Evolutionary conservation across 2,329 filamentous ascomycete species (phyloP).

Genomic region (Zymoseptoria crescenta): DNA sequence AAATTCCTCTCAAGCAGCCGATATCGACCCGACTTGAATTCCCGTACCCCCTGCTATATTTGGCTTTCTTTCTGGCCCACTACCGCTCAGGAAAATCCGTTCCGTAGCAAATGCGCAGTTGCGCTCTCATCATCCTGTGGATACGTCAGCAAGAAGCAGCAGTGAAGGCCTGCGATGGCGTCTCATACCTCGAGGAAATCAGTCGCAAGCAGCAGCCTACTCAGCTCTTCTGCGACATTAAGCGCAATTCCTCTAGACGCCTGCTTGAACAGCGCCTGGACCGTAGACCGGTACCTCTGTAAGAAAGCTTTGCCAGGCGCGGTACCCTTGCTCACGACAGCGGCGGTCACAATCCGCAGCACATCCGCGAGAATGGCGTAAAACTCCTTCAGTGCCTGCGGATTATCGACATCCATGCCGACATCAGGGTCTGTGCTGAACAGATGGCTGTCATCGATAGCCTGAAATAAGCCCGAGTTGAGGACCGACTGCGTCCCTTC

Average conservation of each 20-base stretch:
- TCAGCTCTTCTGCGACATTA: slow-evolving; percentile 75
- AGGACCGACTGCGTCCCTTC: slow-evolving; percentile 80
- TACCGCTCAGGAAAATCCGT: slow-evolving; percentile 10
- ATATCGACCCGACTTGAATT: background rate
- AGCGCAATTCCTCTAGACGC: slow-evolving; percentile 48
- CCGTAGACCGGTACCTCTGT: slow-evolving; percentile 70
- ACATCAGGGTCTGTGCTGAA: slow-evolving; percentile 90
- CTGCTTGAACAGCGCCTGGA: slow-evolving; percentile 84
- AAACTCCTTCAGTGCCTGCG: slow-evolving; percentile 66
- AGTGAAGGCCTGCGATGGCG: background rate
- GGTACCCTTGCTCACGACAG: slow-evolving; percentile 70
- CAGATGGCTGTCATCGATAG: slow-evolving; percentile 71
- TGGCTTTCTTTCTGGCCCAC: background rate
- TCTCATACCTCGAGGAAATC: slow-evolving; percentile 76
- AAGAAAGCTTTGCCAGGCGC: slow-evolving; percentile 74
- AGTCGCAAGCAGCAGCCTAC: slow-evolving; percentile 73
- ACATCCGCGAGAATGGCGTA: slow-evolving; percentile 76
- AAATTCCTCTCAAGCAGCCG: background rate
- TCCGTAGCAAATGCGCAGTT: slow-evolving; percentile 3
- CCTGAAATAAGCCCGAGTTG: slow-evolving; percentile 77
- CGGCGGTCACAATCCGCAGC: slow-evolving; percentile 71
- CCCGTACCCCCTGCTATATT: background rate
- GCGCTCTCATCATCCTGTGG: slow-evolving; percentile 10
- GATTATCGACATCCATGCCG: slow-evolving; percentile 65
- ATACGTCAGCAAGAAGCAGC: background rate